Percentiles rank a stretch among this genome's conserved stretches.
phyloP scores from a whole-genome alignment of 148 eudicot genomes.

The Spergularia marina region DNA sequence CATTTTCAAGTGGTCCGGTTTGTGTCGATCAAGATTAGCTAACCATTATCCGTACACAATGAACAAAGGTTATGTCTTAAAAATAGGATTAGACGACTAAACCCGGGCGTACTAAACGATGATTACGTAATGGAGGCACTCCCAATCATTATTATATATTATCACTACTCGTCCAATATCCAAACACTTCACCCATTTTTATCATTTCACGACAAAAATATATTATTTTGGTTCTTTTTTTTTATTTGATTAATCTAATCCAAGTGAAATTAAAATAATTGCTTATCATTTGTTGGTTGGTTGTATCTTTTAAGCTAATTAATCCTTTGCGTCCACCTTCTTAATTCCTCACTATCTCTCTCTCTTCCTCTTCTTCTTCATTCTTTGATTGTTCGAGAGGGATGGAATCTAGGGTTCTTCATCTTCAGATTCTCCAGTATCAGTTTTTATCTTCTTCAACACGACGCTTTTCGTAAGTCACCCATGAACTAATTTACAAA shows the following conservation, averaged over 20 bases:
- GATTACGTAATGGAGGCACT: no score
- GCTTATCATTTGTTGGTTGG: constrained; percentile 1
- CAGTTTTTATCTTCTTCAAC: not conserved
- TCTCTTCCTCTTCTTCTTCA: not conserved
- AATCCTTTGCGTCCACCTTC: not conserved
- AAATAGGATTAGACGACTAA: no score
- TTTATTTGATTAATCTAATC: not conserved
- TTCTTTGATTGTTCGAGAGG: not conserved
- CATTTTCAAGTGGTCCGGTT: no score
- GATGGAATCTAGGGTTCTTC: not conserved
- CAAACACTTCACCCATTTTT: not conserved
- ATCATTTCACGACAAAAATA: not conserved
- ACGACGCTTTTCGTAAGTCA: not conserved
- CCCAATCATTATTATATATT: not conserved
- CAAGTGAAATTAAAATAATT: not conserved
- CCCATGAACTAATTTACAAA: not conserved
- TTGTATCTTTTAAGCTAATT: constrained; percentile 4
- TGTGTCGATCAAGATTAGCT: no score
- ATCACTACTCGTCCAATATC: constrained; percentile 7
- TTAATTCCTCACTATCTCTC: not conserved
- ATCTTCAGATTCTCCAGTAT: not conserved
- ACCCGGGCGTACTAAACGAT: no score
- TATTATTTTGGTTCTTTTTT: not conserved
- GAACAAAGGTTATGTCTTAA: no score
- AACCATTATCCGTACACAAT: no score